Evolutionary conservation across 176 grass and related monocot genomes (phyloP), one percentile per base, ranked within the genome.

Genomic region (Poa pratensis): DNA sequence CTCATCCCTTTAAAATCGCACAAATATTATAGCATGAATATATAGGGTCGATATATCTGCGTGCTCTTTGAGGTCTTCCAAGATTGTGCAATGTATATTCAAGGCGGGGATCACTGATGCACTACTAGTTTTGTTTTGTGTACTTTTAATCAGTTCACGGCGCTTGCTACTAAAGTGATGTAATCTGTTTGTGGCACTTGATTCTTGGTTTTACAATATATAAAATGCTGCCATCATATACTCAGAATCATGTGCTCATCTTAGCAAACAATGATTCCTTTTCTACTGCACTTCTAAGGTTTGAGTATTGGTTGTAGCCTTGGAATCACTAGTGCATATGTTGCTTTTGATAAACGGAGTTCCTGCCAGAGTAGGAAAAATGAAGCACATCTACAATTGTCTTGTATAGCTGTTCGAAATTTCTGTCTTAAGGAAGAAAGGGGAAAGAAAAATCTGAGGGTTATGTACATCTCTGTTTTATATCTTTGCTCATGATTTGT

Each of bases 221-320:
- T 18, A 82, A 82, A 60, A 24, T 18, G 17, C 45, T 60, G 3
- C 17, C 51, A 13, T 50, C 42, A n/a, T 49, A 80, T 64, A 64
- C 22, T 3, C 81, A 14, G 19, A 68, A 32, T 48, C 53, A 13
- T 83, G 40, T 66, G 60, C 20, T 80, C 24, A 32, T 43, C 7
- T 73, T 73, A 73, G 37, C 18, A 61, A 46, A 59, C 17, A 32
- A 83, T 32, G 26, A 32, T 73, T 72, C 5, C 17, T 42, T 83
- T 75, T 76, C 12, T n/a, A 69, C 42, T 83, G 26, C 11, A 73
- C 65, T 70, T 85, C 5, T 48, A 43, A 74, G 81, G 15, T 83
- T 60, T 61, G 26, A 32, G 51, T 71, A 43, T 34, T 77, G 43
- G 22, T 43, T 82, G 17, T 62, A 64, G 7, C 8, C 12, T 63